Evolutionary conservation across 768 basidiomycete genomes (phyloP), one percentile per base, ranked within the genome.

Genomic region (Lentinus brumalis): DNA sequence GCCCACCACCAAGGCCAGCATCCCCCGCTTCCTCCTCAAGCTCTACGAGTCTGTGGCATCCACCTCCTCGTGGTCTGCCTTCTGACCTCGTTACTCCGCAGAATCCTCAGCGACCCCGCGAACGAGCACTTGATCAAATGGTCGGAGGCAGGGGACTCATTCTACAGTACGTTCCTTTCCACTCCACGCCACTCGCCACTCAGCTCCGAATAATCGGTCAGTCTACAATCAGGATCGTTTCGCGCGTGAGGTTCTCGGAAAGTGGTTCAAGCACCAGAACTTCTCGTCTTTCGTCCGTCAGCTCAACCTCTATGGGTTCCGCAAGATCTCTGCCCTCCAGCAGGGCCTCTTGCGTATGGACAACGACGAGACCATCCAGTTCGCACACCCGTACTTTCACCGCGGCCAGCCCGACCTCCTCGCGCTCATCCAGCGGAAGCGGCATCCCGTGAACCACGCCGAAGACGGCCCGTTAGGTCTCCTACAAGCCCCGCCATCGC

Each of bases 201-300:
- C 5, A 50, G 10, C 50, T 26, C 12, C 56, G 11, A 35, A 44
- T 55, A 7, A 26, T 21, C 29, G n/a, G 5, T 5, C 68, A 97
- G 96, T 98, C 26, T 85, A 92, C 35, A 91, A 96, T 73, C 90
- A 92, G 65, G 94, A 96, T 71, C 87, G 87, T 16, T 92, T 98
- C 71, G 91, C 93, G 2, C 85, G 86, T 32, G 91, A 96, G 73
- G 85, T 97, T 35, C 84, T 98, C 3, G 93, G 93, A 2, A 84
- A 87, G 45, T 98, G 91, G 87, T 99, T 98, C 86, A 99, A 99
- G 73, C 97, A 98, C 77, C 87, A 90, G 63, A 97, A 96, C 73
- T 98, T 97, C 75, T 84, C 86, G 62, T 91, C 89, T 30, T 97
- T 97, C 68, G 94, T 96, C n/a, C 83, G 94, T 10, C 94, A 97